Percentiles rank a stretch among this genome's conserved stretches.
Conservation (phyloP, 73 alveolate genomes). For the Tetrahymena borealis region DNA sequence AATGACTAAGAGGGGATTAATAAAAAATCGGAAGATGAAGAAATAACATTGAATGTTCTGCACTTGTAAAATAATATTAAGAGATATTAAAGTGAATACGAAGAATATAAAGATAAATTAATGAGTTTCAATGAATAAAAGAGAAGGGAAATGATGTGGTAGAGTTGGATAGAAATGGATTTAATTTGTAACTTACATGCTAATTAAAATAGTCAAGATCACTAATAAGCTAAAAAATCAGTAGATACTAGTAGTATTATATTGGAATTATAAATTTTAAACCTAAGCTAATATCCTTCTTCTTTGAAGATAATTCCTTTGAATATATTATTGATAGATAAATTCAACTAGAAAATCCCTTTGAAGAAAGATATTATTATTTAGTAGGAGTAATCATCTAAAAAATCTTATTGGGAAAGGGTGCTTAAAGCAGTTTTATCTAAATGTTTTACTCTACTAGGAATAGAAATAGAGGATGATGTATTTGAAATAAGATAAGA, state of each 20-base stretch:
- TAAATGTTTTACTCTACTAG: neutral
- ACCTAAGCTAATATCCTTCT: neutral
- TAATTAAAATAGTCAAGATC: neutral
- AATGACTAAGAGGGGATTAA: neutral
- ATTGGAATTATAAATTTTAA: neutral
- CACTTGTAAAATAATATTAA: neutral
- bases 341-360: neutral
- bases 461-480: neutral
- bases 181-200: neutral
- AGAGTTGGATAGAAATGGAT: neutral
- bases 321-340: neutral
- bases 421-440: neutral
- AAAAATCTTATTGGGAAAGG: neutral
- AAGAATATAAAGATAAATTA: neutral
- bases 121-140: neutral
- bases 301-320: neutral
- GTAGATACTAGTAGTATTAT: neutral
- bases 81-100: neutral
- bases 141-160: neutral
- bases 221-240: neutral
- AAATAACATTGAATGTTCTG: neutral
- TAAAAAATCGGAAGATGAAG: neutral
- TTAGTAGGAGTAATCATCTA: neutral
- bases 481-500: neutral
- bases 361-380: neutral